A percentile compares a stretch with the other conserved stretches of the same genome.
Evolutionary conservation across 371 early-diverging fungal genomes (phyloP).

Genomic region (Mucor racemosus): DNA sequence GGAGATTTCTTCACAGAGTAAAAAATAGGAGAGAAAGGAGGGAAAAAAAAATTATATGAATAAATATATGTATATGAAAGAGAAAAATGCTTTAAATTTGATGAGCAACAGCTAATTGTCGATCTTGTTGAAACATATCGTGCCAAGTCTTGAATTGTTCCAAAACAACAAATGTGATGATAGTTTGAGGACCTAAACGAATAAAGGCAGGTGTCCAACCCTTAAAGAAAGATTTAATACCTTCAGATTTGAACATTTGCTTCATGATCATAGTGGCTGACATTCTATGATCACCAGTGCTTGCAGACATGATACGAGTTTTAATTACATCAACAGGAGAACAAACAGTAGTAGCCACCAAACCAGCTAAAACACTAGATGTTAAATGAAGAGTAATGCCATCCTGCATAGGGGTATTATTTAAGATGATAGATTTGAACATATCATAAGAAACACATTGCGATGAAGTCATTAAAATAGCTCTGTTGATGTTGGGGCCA

Average conservation of each 20-base stretch:
- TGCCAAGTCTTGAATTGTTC: conserved; percentile 63
- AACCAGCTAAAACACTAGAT: conserved; percentile 79
- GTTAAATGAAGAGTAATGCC: conserved; percentile 73
- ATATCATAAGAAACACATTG: conserved; percentile 79
- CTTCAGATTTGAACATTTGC: conserved; percentile 65
- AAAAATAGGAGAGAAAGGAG: not conserved
- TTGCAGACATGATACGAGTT: conserved; percentile 86
- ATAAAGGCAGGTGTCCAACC: conserved; percentile 76
- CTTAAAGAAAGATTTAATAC: conserved; percentile 66
- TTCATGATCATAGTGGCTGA: conserved; percentile 54
- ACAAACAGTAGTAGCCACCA: conserved; percentile 88
- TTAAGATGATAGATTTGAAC: conserved; percentile 68
- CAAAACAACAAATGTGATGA: conserved; percentile 69
- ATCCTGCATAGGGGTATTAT: conserved; percentile 64
- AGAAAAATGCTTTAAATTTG: conserved; percentile 3
- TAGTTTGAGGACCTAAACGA: conserved; percentile 72
- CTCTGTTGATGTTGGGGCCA: conserved; percentile 77
- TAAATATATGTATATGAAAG: not conserved
- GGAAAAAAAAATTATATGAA: not conserved
- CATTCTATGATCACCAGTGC: conserved; percentile 30
- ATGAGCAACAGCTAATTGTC: conserved; percentile 7
- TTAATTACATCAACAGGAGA: conserved; percentile 91
- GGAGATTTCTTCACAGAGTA: not conserved
- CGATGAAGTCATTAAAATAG: conserved; percentile 78
- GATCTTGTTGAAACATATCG: conserved; percentile 16